phyloP scores from a whole-genome alignment of 2,329 filamentous ascomycete species.

The Cryphonectria carpinicola region DNA sequence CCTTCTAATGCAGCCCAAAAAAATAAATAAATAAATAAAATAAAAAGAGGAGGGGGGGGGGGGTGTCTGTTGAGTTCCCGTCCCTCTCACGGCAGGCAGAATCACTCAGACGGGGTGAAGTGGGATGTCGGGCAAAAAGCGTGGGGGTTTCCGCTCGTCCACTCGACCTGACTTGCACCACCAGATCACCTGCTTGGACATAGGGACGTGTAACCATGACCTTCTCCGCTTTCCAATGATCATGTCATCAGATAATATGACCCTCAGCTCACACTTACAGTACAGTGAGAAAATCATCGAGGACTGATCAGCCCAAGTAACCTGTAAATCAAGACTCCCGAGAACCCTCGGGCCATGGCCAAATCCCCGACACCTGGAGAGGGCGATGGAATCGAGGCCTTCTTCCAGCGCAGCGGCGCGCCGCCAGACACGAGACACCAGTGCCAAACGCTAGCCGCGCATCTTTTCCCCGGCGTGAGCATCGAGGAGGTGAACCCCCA shows the following conservation, averaged over 20 bases:
- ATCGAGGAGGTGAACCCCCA: constrained; percentile 45
- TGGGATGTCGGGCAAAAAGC: constrained; percentile 10
- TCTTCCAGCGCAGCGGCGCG: constrained; percentile 26
- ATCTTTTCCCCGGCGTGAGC: constrained; percentile 37
- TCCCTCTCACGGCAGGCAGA: neutral
- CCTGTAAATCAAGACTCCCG: neutral
- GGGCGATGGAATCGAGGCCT: constrained; percentile 12
- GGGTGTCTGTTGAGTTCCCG: neutral
- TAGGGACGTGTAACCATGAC: neutral
- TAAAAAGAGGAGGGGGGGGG: neutral
- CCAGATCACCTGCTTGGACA: constrained; percentile 18
- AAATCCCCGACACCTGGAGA: neutral
- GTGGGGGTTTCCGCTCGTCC: constrained; percentile 14
- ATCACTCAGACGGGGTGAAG: neutral
- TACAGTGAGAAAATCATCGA: neutral
- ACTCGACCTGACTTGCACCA: constrained; percentile 3
- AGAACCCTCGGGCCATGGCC: neutral
- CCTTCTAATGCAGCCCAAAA: neutral
- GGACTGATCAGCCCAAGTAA: neutral
- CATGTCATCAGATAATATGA: neutral
- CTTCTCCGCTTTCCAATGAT: constrained; percentile 15
- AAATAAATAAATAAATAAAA: no score
- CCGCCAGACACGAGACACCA: neutral
- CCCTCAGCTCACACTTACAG: neutral
- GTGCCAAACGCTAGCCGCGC: constrained; percentile 36